Base-by-base conservation (phyloP, 2,329 filamentous ascomycete genomes). In the Arthroderma sp. region DNA sequence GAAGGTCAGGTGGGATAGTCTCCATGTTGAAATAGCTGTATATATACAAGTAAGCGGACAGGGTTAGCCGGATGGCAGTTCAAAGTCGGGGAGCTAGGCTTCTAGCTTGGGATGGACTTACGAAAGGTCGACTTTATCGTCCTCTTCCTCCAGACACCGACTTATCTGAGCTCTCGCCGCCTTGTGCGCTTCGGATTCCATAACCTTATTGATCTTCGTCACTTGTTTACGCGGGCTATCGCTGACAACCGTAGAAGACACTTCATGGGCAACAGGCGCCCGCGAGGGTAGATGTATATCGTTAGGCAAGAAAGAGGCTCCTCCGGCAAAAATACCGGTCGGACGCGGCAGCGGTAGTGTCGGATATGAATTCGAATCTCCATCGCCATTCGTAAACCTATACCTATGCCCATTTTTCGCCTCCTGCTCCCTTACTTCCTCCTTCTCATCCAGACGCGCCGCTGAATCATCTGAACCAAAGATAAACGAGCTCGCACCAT, bases 41-140 rank as follows among this genome's bases (percentile, higher is more conserved):
- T 10, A n/a, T 4, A 31, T 15, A 42, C 7, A 10, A 40, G 15
- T 43, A 15, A 38, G 38, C 6, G 22, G 34, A 7, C 27, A 5
- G n/a, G 10, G 36, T 31, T 36, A 44, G 36, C n/a, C 28, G 38
- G 8, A 34, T 15, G 9, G 22, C 11, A 15, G 33, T 29, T 7
- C 15, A 32, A 41, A 37, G 27, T 9, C 31, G 15, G 28, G 6
- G 32, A 27, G 2, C 8, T 22, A 22, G 15, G 15, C 15, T 22
- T 22, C 15, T 22, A 22, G 15, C 15, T 22, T 22, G 3, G 3
- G 15, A 22, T 22, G 9, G 28, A 56, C 62, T 47, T 55, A 69
- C 66, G 65, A 64, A 11, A 71, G 53, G 46, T 71, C 67, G 46
- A 71, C 57, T 36, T 59, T 60, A 44, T 71, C 67, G 44, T 62